Conservation (phyloP, 2,329 filamentous ascomycete species). For the Tolypocladium guangdongense region DNA sequence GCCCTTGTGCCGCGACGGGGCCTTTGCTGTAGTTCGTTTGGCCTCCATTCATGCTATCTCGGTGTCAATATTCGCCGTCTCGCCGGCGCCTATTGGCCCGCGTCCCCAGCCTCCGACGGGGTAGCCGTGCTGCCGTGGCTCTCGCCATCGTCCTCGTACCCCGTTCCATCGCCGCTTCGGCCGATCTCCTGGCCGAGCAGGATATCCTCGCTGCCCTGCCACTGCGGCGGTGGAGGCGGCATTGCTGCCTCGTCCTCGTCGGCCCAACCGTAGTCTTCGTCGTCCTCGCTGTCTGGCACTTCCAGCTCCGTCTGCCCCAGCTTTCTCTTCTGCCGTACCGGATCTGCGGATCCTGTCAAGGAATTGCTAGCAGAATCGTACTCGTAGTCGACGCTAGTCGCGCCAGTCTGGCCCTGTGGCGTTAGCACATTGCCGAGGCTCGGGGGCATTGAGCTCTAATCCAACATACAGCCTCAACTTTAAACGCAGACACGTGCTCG, state of each 20-base stretch:
- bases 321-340: slow-evolving; percentile 49
- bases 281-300: slow-evolving; percentile 50
- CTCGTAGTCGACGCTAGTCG: slow-evolving; percentile 24
- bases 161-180: slow-evolving; percentile 24
- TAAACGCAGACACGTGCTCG: slow-evolving; percentile 37
- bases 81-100: slow-evolving; percentile 14
- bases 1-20: neutral
- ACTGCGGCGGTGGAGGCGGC: slow-evolving; percentile 51
- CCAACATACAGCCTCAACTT: slow-evolving; percentile 31
- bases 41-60: slow-evolving; percentile 3
- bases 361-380: slow-evolving; percentile 22
- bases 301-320: slow-evolving; percentile 48
- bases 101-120: slow-evolving; percentile 7
- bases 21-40: neutral
- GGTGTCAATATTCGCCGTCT: slow-evolving; percentile 15
- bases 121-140: neutral
- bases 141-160: slow-evolving; percentile 9
- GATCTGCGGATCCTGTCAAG: slow-evolving; percentile 21
- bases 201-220: slow-evolving; percentile 57
- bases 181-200: slow-evolving; percentile 38
- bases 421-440: slow-evolving; percentile 11
- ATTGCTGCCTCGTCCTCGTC: slow-evolving; percentile 53
- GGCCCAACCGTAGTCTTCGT: slow-evolving; percentile 65
- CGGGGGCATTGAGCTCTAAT: slow-evolving; percentile 2
- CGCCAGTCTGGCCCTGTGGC: slow-evolving; percentile 27